Evolutionary conservation across 2,329 filamentous ascomycete genomes (phyloP), one percentile per base, ranked within the genome.

Genomic region (Ceratocystis papillata): DNA sequence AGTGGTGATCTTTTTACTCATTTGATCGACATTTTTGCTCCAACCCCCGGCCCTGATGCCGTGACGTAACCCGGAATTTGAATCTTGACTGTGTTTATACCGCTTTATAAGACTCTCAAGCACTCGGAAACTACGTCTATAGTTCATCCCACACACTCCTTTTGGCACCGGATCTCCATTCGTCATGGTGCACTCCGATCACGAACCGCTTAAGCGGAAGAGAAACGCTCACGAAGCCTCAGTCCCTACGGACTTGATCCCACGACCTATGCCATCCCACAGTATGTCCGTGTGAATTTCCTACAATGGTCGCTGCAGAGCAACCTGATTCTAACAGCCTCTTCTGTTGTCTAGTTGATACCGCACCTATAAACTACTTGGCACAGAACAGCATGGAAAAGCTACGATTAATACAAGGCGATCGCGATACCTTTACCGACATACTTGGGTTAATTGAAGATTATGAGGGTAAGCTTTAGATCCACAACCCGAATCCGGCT

Each of bases 361-460:
- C 55, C 41, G 33, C 64, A 73, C 60, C 67, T 63, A 82, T 84
- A 71, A 83, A 84, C 68, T 85, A 83, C 71, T 72, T 83, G 50
- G 75, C 78, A 15, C 79, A 76, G 67, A 74, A 77, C 20, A 77
- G 74, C 62, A 62, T 73, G n/a, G 75, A 77, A 25, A 79, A 76
- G 66, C 73, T 84, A 50, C 76, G 74, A 63, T 75, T 85, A 55
- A 76, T 85, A 59, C 79, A 82, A 65, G 80, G 79, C 45, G 81
- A 84, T 67, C 71, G 73, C 65, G 89, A 92, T 72, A 87, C 83
- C 10, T 87, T 96, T 71, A 82, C 84, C 12, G 86, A 88, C 70
- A 84, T 94, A 65, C 76, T 94, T 60, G 79, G 83, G 50, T 80
- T 92, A 69, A 83, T 96, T 67, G 82, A 82, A 72, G 87, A 91